phyloP scores from a whole-genome alignment of 2,329 filamentous ascomycete genomes.

The Cercospora brassicicola region DNA sequence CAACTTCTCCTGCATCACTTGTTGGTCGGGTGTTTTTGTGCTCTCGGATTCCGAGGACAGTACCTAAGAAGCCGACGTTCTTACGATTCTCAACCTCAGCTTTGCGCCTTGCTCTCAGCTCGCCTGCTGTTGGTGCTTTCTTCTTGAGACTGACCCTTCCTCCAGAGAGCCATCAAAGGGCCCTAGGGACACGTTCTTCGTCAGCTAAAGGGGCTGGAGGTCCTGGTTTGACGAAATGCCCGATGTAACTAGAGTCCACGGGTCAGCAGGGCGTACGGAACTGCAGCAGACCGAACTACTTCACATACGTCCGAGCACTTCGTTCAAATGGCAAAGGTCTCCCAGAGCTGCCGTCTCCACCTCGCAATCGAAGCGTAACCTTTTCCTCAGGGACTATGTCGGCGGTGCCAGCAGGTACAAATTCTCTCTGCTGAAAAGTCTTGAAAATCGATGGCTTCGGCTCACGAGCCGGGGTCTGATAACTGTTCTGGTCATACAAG shows the following conservation, averaged over 20 bases:
- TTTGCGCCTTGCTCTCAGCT: slow-evolving; percentile 12
- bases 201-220: background rate
- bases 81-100: slow-evolving; percentile 10
- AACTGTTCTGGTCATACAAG: background rate
- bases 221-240: background rate
- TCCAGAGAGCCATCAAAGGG: slow-evolving; percentile 17
- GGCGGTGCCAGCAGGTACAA: background rate
- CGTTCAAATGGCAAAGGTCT: slow-evolving; percentile 1
- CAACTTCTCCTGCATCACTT: background rate
- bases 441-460: slow-evolving; percentile 2
- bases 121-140: slow-evolving; percentile 13
- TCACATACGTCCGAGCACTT: slow-evolving; percentile 4
- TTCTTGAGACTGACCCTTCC: slow-evolving; percentile 10
- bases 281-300: background rate
- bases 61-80: slow-evolving; percentile 10
- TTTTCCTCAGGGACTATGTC: background rate
- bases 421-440: slow-evolving; percentile 6
- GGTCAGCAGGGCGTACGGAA: background rate
- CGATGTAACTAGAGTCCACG: background rate
- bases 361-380: slow-evolving; percentile 6
- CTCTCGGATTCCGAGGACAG: slow-evolving; percentile 6
- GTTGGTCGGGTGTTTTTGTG: background rate
- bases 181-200: slow-evolving; percentile 14
- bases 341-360: slow-evolving; percentile 1
- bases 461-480: background rate